Evolutionary conservation across 2,329 filamentous ascomycete genomes (phyloP), one percentile per base, ranked within the genome.

Genomic region (Microdochium nivale): DNA sequence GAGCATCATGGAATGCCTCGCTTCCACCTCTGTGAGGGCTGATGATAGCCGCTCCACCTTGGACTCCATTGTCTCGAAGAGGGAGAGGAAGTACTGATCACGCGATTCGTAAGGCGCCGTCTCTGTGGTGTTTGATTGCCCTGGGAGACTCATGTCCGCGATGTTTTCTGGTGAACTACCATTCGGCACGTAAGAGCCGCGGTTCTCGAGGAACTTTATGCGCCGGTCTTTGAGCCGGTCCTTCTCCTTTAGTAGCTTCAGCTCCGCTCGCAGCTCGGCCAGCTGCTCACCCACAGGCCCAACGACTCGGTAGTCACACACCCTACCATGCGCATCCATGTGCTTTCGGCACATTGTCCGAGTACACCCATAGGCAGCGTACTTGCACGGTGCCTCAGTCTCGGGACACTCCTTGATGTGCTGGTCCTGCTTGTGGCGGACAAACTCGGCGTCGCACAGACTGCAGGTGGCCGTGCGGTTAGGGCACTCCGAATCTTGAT

Each of bases 1-100:
- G 9, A 81, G 72, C 72, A 80, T 77, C 65, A 82, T 77, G 30
- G 75, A 80, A 60, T 83, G 80, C 48, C 79, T 75, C 3, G 76
- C 77, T 59, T 84, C 80, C 49, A 82, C 70, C 53, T 83, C 80
- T 21, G 75, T 77, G 35, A 84, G 59, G 43, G 75, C 76, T 51
- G 79, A 75, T 49, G 79, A 77, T 2, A 84, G 65, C 48, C 79
- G 75, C 57, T 80, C 78, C 43, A 84, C 76, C 64, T 71, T 78
- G 62, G 61, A 73, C 58, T 82, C 78, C 56, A 78, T 72, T n/a
- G 72, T 69, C 58, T 78, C 70, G 23, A 78, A 71, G 23, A 77
- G 60, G 21, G 71, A 65, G 49, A 74, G 57, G 58, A 74, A 64
- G 60, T 74, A 68, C 59, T 74, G 64, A 63, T 73, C 65, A 60